A percentile compares a stretch with the other conserved stretches of the same genome.
These are phyloP conservation scores for Rhizopogon vinicolor DNA, from an alignment of 768 basidiomycete genomes.

Conservation along the genomic window DNA sequence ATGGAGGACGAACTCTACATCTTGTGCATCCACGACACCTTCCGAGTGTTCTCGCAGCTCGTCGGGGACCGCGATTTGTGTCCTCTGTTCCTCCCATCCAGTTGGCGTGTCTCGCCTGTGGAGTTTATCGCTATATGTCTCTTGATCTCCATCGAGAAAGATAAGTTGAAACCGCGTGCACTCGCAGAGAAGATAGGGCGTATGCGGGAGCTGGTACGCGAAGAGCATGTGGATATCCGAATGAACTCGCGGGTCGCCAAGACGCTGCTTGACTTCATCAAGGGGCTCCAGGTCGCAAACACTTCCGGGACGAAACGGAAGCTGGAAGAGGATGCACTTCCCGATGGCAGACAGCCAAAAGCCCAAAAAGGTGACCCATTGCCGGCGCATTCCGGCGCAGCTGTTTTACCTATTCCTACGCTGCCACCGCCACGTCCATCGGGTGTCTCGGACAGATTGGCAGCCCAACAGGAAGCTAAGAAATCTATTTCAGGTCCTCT, in stretches of 20 bases:
- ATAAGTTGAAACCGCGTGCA: conserved; percentile 30
- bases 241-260: conserved; percentile 56
- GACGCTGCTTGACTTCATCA: conserved; percentile 51
- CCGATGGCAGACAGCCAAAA: conserved; percentile 9
- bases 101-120: conserved; percentile 56
- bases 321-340: conserved; percentile 11
- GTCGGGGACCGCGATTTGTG: conserved; percentile 31
- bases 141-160: conserved; percentile 48
- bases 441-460: conserved; percentile 12
- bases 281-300: conserved; percentile 10
- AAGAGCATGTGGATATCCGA: conserved; percentile 57
- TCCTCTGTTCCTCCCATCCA: conserved; percentile 33
- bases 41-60: conserved; percentile 42
- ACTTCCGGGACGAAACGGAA: conserved; percentile 16
- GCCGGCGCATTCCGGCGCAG: neutral
- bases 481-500: conserved; percentile 8
- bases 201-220: conserved; percentile 55
- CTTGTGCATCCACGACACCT: conserved; percentile 35
- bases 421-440: conserved; percentile 12
- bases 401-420: neutral
- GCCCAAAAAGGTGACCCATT: conserved; percentile 3
- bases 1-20: conserved; percentile 30
- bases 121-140: conserved; percentile 60
- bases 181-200: conserved; percentile 40
- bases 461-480: conserved; percentile 13